Evolutionary conservation across 1,284 basidiomycete genomes (phyloP), one percentile per base, ranked within the genome.

Genomic region (Ustilago sp.): DNA sequence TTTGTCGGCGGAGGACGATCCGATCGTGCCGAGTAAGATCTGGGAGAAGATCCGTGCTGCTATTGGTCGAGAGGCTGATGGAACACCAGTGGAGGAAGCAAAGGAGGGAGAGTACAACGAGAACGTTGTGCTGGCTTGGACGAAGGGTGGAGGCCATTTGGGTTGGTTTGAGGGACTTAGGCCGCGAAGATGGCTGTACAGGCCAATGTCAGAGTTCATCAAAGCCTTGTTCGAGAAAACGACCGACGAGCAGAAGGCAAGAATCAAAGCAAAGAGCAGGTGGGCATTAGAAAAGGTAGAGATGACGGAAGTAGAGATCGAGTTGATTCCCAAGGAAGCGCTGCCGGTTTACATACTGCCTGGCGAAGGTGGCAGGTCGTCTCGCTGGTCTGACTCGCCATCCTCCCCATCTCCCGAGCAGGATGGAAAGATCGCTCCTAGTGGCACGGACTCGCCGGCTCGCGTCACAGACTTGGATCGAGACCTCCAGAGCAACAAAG

Each of bases 1-100:
- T 9, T 89, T 99, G 78, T 96, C 94, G 83, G 90, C 96, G 1
- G 90, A 90, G 45, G 95, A 99, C 86, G 96, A 99, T 87, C 97
- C 97, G 2, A 88, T 90, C 55, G 91, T 98, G 31, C 92, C 87
- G 0, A 50, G 52, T 41, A 52, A 56, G 64, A 68, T 70, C 45
- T 79, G 70, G 59, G 19, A 41, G 2, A 70, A 69, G 43, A 71
- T 83, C 12, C 47, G 72, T 8, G 63, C 67, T 32, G 64, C 65
- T 7, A 81, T 83, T 31, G 82, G 80, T 2, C 47, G 67, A 12
- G 59, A 80, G 5, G 32, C 50, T 34, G 38, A 82, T 13, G 71
- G 81, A 6, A 68, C 73, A 35, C 77, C 68, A 4, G 59, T 73
- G n/a, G 59, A 69, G 65, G 31, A 84, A 83, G 48, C 93, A 91